Evolutionary conservation across 2,329 filamentous ascomycete genomes (phyloP), one percentile per base, ranked within the genome.

Genomic region (Bertia moriformis): DNA sequence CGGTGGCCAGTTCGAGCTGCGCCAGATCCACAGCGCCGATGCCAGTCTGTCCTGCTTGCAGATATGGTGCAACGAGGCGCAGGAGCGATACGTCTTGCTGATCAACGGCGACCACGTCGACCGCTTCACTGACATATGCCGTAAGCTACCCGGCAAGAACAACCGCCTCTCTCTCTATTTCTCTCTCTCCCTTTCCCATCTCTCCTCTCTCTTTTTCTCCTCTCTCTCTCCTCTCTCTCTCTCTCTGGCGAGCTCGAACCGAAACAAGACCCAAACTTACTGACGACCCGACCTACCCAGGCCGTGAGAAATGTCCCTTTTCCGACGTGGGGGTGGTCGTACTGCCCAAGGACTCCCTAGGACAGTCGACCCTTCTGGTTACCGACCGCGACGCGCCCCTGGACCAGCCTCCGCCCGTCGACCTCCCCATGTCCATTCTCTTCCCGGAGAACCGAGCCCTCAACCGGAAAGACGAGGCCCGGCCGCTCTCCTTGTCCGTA

Each of bases 61-160:
- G 55, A 94, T 98, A 36, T 96, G 89, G 88, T 95, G 91, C 59
- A 93, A 89, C 50, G 89, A 96, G 57, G 86, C 91, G 0, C 91
- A 98, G 56, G 91, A 98, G 60, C 73, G 91, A 56, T 98, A 98
- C 51, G 91, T 98, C 4, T 66, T 98, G 50, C 78, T 93, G 5
- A 77, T 98, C 44, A 87, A 88, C 43, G 73, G 76, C 38, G 79
- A 89, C 15, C 71, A 77, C 39, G 72, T 96, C 51, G 86, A 89
- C 50, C 78, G 60, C 67, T 98, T 80, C 51, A 64, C 66, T 35
- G 74, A 64, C 54, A 80, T 80, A 41, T 78, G 73, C 55, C 64
- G 63, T 62, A 60, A 53, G 63, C 60, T 15, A n/a, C n/a, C n/a
- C n/a, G n/a, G n/a, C n/a, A n/a, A 4, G n/a, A 5, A 45, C 12